These are phyloP conservation scores for Penicillium aurantiogriseum DNA, from an alignment of 2,329 filamentous ascomycete species.

Conservation along the genomic window DNA sequence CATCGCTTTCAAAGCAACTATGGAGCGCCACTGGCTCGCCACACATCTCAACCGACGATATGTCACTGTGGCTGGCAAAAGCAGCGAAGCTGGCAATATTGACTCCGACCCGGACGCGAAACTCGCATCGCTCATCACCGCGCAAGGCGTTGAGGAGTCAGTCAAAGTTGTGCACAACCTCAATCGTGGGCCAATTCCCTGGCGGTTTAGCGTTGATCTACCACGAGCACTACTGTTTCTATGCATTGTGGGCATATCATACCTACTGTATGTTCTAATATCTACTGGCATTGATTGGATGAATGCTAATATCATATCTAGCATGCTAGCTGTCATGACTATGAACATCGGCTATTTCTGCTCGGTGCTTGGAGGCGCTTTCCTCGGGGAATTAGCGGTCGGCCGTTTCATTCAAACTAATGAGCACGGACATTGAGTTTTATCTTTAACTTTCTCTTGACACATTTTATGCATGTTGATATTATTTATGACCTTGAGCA, in stretches of 20 bases:
- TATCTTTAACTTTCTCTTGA: not conserved
- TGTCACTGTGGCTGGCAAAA: conserved; percentile 67
- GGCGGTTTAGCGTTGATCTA: conserved; percentile 77
- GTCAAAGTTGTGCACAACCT: conserved; percentile 69
- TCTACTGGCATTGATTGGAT: not conserved
- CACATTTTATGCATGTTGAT: not conserved
- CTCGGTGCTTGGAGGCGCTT: conserved; percentile 73
- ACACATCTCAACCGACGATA: conserved; percentile 72
- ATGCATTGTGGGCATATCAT: conserved; percentile 72
- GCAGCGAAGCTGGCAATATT: conserved; percentile 58
- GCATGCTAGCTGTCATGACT: conserved; percentile 91
- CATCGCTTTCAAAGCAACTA: conserved; percentile 63
- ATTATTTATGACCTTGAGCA: not conserved
- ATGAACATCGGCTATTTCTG: conserved; percentile 83
- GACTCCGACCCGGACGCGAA: conserved; percentile 62
- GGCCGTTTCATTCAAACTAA: conserved; percentile 62
- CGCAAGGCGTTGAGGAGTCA: conserved; percentile 77
- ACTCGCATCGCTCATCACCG: conserved; percentile 63
- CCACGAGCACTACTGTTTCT: conserved; percentile 69
- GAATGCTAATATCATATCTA: conserved; percentile 38
- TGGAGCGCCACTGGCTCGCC: conserved; percentile 67
- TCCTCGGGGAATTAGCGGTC: conserved; percentile 79
- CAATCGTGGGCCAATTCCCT: conserved; percentile 59
- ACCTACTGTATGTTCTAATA: conserved; percentile 70
- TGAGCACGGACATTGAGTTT: conserved; percentile 28